phyloP scores from a whole-genome alignment of 495 filamentous ascomycete species.

The Collariella sp. region DNA sequence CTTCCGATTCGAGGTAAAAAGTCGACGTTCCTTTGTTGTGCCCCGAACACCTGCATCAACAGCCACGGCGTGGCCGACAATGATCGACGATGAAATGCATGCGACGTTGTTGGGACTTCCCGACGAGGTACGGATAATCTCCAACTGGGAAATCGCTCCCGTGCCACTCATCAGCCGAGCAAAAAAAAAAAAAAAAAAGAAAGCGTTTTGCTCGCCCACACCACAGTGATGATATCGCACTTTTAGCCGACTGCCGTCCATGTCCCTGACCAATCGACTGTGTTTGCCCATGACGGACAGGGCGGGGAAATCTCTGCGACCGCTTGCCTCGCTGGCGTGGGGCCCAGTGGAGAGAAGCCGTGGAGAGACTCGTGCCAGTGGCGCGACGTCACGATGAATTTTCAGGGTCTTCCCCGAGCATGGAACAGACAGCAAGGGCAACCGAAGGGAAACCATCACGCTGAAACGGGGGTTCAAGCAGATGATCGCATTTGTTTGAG shows the following conservation, averaged over 20 bases:
- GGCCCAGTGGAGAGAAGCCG: not conserved
- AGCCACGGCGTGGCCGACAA: not conserved
- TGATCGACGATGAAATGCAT: not conserved
- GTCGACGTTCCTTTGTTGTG: too few relatives aligned
- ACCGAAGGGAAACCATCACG: not conserved
- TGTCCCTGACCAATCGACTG: not conserved
- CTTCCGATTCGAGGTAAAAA: too few relatives aligned
- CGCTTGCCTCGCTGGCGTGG: not conserved
- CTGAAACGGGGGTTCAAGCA: too few relatives aligned
- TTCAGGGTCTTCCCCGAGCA: not conserved
- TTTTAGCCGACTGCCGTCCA: not conserved
- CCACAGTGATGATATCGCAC: too few relatives aligned
- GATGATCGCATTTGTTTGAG: not conserved
- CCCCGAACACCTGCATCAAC: too few relatives aligned
- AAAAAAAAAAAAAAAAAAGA: too few relatives aligned
- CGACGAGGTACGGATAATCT: not conserved
- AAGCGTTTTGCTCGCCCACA: too few relatives aligned
- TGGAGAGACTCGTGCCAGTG: not conserved
- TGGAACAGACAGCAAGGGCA: not conserved
- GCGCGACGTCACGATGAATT: not conserved
- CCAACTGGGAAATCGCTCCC: too few relatives aligned
- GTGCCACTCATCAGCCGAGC: too few relatives aligned
- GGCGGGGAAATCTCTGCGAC: not conserved
- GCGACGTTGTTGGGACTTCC: not conserved
- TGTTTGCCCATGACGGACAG: not conserved